Conservation (phyloP, 441 rosid genomes). For the Adansonia rubrostipa region DNA sequence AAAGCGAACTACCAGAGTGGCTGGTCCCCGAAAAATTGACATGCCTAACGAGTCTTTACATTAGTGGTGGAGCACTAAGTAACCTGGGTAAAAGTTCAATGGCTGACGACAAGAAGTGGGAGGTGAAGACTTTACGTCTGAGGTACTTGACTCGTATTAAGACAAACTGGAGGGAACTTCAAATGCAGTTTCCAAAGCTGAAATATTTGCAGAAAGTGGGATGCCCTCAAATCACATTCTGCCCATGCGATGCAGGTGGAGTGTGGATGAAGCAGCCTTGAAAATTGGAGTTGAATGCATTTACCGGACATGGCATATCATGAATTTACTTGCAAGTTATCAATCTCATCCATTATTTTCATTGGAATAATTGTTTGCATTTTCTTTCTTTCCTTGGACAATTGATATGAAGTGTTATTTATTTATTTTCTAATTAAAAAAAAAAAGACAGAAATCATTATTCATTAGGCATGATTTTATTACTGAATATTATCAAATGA, state of each 20-base stretch:
- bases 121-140: constrained; percentile 44
- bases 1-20: constrained; percentile 23
- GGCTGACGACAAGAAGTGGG: not conserved
- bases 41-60: constrained; percentile 34
- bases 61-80: constrained; percentile 49
- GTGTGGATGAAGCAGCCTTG: not conserved
- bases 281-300: not conserved
- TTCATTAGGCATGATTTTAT: too few species aligned
- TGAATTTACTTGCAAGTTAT: not conserved
- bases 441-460: too few species aligned
- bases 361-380: not conserved
- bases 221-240: constrained; percentile 46
- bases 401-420: too few species aligned
- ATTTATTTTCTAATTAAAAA: too few species aligned
- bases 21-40: constrained; percentile 23
- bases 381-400: not conserved
- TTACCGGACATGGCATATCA: not conserved
- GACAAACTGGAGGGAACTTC: constrained; percentile 42
- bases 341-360: not conserved
- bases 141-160: constrained; percentile 42
- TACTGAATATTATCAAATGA: too few species aligned
- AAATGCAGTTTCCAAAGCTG: constrained; percentile 39
- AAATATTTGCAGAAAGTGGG: constrained; percentile 45
- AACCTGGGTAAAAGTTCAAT: constrained; percentile 24
- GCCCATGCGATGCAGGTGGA: constrained; percentile 11